These are phyloP conservation scores for Penicillium occitanis DNA, from an alignment of 2,329 filamentous ascomycete genomes.

Conservation along the genomic window DNA sequence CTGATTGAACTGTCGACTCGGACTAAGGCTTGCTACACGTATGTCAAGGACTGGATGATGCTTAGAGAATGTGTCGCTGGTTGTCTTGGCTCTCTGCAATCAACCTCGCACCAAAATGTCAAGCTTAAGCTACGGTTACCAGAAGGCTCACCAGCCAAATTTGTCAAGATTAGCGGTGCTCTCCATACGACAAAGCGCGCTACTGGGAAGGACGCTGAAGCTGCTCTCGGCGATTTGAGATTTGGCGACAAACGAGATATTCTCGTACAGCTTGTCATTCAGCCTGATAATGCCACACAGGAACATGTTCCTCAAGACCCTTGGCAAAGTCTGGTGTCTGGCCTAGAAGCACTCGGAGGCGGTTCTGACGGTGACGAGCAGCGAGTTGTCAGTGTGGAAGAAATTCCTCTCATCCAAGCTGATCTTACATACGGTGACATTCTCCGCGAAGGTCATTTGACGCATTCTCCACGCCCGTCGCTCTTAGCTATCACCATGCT, in stretches of 20 bases:
- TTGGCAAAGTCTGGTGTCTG: slow-evolving; percentile 96
- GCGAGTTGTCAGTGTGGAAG: slow-evolving; percentile 81
- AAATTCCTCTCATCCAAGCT: slow-evolving; percentile 91
- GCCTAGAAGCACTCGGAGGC: slow-evolving; percentile 87
- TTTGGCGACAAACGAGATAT: slow-evolving; percentile 94
- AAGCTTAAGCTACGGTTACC: slow-evolving; percentile 92
- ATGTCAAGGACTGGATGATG: slow-evolving; percentile 99
- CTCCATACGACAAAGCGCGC: slow-evolving; percentile 95
- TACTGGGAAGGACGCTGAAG: slow-evolving; percentile 90
- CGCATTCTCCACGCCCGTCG: slow-evolving; percentile 84
- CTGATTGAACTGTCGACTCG: slow-evolving; percentile 96
- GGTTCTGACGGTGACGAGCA: slow-evolving; percentile 83
- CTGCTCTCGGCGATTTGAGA: slow-evolving; percentile 82
- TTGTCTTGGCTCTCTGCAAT: slow-evolving; percentile 87
- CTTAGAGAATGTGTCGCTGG: slow-evolving; percentile 92
- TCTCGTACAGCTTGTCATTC: slow-evolving; percentile 87
- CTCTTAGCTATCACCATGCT: slow-evolving; percentile 92
- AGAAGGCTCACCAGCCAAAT: slow-evolving; percentile 95
- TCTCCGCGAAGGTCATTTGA: slow-evolving; percentile 78
- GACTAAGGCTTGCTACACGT: slow-evolving; percentile 96
- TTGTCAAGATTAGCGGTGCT: slow-evolving; percentile 96
- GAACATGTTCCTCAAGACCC: slow-evolving; percentile 89
- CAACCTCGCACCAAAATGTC: slow-evolving; percentile 95
- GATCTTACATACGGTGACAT: slow-evolving; percentile 94
- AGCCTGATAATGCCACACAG: slow-evolving; percentile 76